Percentiles rank a stretch among this genome's conserved stretches.
Conservation (phyloP, 2,329 filamentous ascomycete genomes). For the Cercospora citrullina region DNA sequence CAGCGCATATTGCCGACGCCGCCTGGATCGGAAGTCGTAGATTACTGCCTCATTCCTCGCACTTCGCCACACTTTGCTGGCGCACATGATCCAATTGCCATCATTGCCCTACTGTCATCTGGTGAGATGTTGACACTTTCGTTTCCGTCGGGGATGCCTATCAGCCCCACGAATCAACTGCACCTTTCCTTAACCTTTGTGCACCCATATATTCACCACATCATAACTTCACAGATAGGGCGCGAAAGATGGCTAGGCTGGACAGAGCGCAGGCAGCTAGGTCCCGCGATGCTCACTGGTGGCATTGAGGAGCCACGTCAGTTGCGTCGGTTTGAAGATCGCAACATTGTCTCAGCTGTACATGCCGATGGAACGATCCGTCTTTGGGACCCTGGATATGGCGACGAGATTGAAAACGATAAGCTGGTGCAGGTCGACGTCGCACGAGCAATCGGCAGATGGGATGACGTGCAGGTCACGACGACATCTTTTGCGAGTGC, state of each 20-base stretch:
- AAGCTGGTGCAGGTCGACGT: conserved; percentile 81
- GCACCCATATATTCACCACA: conserved; percentile 79
- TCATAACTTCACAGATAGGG: conserved; percentile 71
- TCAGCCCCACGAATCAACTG: conserved; percentile 88
- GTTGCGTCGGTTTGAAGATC: conserved; percentile 74
- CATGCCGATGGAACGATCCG: conserved; percentile 91
- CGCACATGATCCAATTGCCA: conserved; percentile 84
- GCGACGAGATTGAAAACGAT: conserved; percentile 89
- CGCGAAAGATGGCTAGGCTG: conserved; percentile 85
- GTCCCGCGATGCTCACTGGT: conserved; percentile 75
- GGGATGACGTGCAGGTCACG: conserved; percentile 72
- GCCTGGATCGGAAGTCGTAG: conserved; percentile 70
- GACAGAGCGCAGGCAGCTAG: conserved; percentile 77
- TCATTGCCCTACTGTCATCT: conserved; percentile 76
- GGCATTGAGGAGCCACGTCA: conserved; percentile 71
- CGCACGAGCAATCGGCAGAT: conserved; percentile 76
- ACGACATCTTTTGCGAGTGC: conserved; percentile 76
- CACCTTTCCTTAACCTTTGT: conserved; percentile 85
- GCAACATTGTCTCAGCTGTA: conserved; percentile 81
- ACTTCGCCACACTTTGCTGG: conserved; percentile 81
- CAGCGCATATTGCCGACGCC: conserved; percentile 73
- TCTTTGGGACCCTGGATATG: conserved; percentile 89
- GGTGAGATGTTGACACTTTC: conserved; percentile 87
- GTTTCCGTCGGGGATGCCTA: conserved; percentile 88
- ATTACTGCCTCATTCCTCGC: conserved; percentile 82